Conservation (phyloP, 768 basidiomycete species). For the Kwoniella pini region DNA sequence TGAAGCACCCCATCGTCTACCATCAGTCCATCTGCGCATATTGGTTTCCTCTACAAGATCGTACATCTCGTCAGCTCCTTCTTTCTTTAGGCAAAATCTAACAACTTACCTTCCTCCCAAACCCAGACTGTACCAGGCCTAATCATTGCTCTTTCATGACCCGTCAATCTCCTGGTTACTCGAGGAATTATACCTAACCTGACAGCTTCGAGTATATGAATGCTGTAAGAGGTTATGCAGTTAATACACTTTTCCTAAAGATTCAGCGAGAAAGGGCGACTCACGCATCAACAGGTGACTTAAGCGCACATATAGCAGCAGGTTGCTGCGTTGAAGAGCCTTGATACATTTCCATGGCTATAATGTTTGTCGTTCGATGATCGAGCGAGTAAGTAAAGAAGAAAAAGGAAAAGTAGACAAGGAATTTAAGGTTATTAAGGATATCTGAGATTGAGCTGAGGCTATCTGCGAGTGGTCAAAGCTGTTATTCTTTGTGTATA, state of each 20-base stretch:
- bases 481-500: no score
- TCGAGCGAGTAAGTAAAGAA: not conserved
- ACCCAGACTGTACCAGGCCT: slow-evolving; percentile 50
- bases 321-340: slow-evolving; percentile 46
- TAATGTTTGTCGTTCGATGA: not conserved
- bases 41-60: slow-evolving; percentile 44
- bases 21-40: slow-evolving; percentile 52
- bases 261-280: slow-evolving; percentile 6
- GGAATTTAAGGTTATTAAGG: no score
- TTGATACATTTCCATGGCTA: slow-evolving; percentile 25
- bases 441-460: no score
- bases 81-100: not conserved
- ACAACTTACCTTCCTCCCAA: slow-evolving; percentile 51
- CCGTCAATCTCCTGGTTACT: slow-evolving; percentile 50
- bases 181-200: slow-evolving; percentile 46
- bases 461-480: no score
- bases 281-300: slow-evolving; percentile 50
- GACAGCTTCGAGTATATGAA: slow-evolving; percentile 50
- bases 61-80: slow-evolving; percentile 2
- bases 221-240: slow-evolving; percentile 24
- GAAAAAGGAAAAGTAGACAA: no score
- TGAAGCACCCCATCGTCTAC: slow-evolving; percentile 46
- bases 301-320: slow-evolving; percentile 47
- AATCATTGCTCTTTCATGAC: slow-evolving; percentile 46
- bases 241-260: no score